Base-by-base conservation (phyloP, 148 eudicot species). In the Cornus suecica region DNA sequence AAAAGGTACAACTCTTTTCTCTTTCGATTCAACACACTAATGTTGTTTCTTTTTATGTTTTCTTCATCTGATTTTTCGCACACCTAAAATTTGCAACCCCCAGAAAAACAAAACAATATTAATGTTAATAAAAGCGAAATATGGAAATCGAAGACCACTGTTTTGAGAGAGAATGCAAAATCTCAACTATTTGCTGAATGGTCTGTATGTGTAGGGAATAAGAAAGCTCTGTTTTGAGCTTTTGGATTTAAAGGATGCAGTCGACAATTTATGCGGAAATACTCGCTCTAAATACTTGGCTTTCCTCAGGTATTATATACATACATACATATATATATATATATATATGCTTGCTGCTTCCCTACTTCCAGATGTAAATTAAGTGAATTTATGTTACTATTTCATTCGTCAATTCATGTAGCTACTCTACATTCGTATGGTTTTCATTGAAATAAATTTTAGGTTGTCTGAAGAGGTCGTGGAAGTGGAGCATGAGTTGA, bases 241-340 rank as follows among this genome's bases (percentile, higher is more conserved):
- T 84, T 79, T 95, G 89, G 97, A 95, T 87, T 84, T 95, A 76
- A 95, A 95, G 87, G 99, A 95, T 83, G 92, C 99, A 0, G 99
- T 91, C 70, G 99, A 95, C 78, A 90, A 95, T 86, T 83, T 95
- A 74, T 89, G 94, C 75, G 95, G 99, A 63, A 95, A 92, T 80
- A 85, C 91, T 13, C 87, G 90, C 72, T 84, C 94, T 71, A 95
- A 95, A 74, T 88, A 91, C 80, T 87, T 85, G 83, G 94, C 97
- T 75, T 92, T 92, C 79, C 80, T 90, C 66, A 92, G 99, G 99
- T 95, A 89, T n/a, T n/a, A n/a, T n/a, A n/a, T n/a, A n/a, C n/a
- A n/a, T n/a, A n/a, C n/a, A n/a, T n/a, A n/a, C n/a, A n/a, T n/a
- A n/a, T n/a, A n/a, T n/a, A n/a, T n/a, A n/a, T n/a, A n/a, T n/a